Evolutionary conservation across 257 asterid genomes (phyloP).

Genomic region (Solanum appendiculatum): DNA sequence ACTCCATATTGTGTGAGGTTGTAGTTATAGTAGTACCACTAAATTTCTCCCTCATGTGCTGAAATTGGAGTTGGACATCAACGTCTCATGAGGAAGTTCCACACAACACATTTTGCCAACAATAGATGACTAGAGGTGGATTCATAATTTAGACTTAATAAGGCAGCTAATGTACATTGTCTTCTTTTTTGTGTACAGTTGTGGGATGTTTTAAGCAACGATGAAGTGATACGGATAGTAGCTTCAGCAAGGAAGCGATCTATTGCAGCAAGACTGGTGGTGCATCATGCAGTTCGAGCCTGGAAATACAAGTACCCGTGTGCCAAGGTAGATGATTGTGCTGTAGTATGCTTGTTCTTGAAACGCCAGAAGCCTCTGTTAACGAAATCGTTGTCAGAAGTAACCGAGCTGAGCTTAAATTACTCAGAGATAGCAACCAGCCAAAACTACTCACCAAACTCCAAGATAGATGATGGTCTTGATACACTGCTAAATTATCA

Average conservation of each 20-base stretch:
- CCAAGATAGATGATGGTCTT: constrained; percentile 56
- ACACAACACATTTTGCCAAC: background rate
- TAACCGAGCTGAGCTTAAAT: constrained; percentile 31
- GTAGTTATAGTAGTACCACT: background rate
- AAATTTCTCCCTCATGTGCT: background rate
- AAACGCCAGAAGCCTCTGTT: constrained; percentile 39
- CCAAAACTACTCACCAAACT: constrained; percentile 7
- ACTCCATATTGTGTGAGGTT: background rate
- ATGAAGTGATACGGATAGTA: constrained; percentile 51
- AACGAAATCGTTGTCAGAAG: constrained; percentile 39
- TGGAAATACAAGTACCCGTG: constrained; percentile 65
- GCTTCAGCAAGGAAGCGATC: constrained; percentile 58
- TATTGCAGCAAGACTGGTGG: constrained; percentile 47
- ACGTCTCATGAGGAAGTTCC: background rate
- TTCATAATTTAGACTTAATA: background rate
- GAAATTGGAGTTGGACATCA: background rate
- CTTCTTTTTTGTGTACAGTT: constrained; percentile 22
- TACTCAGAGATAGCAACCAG: constrained; percentile 27
- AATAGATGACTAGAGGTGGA: background rate
- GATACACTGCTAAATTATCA: constrained; percentile 60
- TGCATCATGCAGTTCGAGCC: constrained; percentile 51
- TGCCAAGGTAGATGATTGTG: constrained; percentile 74
- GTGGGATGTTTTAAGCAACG: constrained; percentile 80
- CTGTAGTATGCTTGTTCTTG: constrained; percentile 61
- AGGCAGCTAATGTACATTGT: background rate